Evolutionary conservation across 1,284 basidiomycete genomes (phyloP), one percentile per base, ranked within the genome.

Genomic region (Fereydounia khargensis): DNA sequence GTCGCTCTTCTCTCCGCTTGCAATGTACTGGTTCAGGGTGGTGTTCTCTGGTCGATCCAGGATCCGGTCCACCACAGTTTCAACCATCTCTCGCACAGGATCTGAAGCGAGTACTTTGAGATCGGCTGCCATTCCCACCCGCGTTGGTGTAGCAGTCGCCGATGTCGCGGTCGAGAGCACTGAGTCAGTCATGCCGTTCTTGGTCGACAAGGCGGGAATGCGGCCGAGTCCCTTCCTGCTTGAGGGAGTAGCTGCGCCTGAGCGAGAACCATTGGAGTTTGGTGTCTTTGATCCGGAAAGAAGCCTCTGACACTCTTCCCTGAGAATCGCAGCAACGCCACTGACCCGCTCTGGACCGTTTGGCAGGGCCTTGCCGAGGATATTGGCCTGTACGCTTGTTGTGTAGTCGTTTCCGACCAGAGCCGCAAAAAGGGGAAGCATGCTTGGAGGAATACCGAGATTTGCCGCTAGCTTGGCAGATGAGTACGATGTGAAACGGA

Each of bases 341-440:
- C 36, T 37, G 41, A 70, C 54, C 6, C 60, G 46, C 19, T 58
- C 50, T 3, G 43, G 45, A 2, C 62, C 50, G 20, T 24, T 30
- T 4, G 53, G 50, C 2, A 58, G 44, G n/a, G 66, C 47, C 14
- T 49, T 52, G 19, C 56, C 55, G n/a, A 70, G 50, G 20, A 68
- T 48, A 4, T 42, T 41, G 14, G 30, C 42, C 28, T 70, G 68
- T 9, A 59, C 35, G n/a, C 34, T 23, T 16, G 61, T 40, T 1
- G 64, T 59, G 47, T 67, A 65, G 53, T 71, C 68, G 49, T 71
- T 71, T 30, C 66, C 68, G 7, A 60, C 57, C 0, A 71, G 22
- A 3, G 68, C 56, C 7, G 60, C 68, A 10, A 71, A 48, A 0
- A 71, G 52, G 5, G 68, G 55, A 1, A 71, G 54, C 40, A 71